Percentiles rank a stretch among this genome's conserved stretches.
Conservation (phyloP, 192 early-diverging fungal genomes). For the Coemansia sp. region DNA sequence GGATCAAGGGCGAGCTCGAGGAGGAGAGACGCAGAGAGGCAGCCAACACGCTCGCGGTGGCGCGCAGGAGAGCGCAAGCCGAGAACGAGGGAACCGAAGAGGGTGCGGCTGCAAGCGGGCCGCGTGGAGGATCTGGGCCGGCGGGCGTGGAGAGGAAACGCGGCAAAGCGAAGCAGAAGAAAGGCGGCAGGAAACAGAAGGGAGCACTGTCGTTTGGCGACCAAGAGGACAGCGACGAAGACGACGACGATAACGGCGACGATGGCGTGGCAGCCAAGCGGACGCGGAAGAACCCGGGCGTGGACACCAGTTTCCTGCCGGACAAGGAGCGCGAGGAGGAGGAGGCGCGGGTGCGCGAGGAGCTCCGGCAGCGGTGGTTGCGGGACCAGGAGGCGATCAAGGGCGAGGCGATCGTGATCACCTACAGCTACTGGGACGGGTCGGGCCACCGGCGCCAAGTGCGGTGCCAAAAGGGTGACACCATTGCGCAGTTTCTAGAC, state of each 20-base stretch:
- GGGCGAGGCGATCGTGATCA: slow-evolving; percentile 78
- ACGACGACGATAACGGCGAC: slow-evolving; percentile 59
- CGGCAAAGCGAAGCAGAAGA: slow-evolving; percentile 28
- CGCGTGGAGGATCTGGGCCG: slow-evolving; percentile 1
- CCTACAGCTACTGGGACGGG: slow-evolving; percentile 96
- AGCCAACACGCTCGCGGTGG: slow-evolving; percentile 57
- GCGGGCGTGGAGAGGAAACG: slow-evolving; percentile 1
- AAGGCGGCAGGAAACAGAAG: slow-evolving; percentile 62
- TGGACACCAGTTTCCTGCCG: slow-evolving; percentile 91
- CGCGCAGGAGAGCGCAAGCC: background rate
- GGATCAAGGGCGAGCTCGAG: slow-evolving; percentile 79
- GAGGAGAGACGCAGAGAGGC: slow-evolving; percentile 76
- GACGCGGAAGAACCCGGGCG: slow-evolving; percentile 79
- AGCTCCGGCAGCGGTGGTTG: slow-evolving; percentile 81
- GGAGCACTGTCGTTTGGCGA: slow-evolving; percentile 78
- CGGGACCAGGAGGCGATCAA: slow-evolving; percentile 80
- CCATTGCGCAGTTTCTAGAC: slow-evolving; percentile 84
- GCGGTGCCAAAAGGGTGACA: slow-evolving; percentile 80
- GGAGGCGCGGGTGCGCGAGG: slow-evolving; percentile 71
- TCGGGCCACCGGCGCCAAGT: slow-evolving; percentile 87
- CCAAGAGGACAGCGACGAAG: slow-evolving; percentile 31
- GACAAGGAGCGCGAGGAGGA: slow-evolving; percentile 83
- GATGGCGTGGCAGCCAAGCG: slow-evolving; percentile 39
- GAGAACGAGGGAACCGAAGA: background rate
- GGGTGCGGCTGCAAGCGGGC: background rate